These are phyloP conservation scores for Vaccinium macrocarpon DNA, from an alignment of 148 eudicot genomes.

Conservation along the genomic window DNA sequence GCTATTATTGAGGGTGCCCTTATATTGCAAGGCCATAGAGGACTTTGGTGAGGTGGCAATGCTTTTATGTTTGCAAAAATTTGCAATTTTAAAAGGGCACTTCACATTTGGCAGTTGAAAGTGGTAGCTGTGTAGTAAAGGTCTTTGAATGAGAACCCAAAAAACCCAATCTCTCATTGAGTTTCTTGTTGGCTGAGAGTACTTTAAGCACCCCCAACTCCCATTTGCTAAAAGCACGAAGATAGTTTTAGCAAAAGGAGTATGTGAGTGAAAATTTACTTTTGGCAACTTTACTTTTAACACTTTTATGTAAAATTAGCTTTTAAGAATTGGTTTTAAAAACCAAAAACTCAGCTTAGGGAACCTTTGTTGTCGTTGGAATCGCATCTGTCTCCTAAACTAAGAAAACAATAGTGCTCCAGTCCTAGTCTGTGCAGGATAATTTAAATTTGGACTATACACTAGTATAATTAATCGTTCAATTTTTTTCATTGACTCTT, in stretches of 20 bases:
- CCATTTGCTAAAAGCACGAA: too few species aligned
- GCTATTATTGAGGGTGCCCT: neutral
- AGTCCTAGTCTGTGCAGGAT: too few species aligned
- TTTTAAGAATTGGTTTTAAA: too few species aligned
- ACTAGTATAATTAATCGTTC: too few species aligned
- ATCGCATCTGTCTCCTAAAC: neutral
- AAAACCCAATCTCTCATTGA: neutral
- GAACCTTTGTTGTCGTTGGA: neutral
- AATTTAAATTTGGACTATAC: too few species aligned
- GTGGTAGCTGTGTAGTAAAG: neutral
- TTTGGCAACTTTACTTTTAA: too few species aligned
- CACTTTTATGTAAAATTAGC: too few species aligned
- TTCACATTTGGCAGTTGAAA: constrained; percentile 9
- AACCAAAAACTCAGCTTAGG: neutral
- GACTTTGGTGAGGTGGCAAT: neutral
- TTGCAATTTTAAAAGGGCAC: neutral
- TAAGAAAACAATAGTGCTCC: neutral
- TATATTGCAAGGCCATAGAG: neutral
- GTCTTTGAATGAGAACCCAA: constrained; percentile 14
- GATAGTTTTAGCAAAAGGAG: too few species aligned
- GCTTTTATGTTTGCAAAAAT: neutral
- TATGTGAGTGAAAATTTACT: too few species aligned
- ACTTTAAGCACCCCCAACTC: too few species aligned
- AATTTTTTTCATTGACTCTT: too few species aligned
- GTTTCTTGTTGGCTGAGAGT: too few species aligned